A percentile compares a stretch with the other conserved stretches of the same genome.
Conservation (phyloP, 345 rosid species). For the Boechera retrofracta region DNA sequence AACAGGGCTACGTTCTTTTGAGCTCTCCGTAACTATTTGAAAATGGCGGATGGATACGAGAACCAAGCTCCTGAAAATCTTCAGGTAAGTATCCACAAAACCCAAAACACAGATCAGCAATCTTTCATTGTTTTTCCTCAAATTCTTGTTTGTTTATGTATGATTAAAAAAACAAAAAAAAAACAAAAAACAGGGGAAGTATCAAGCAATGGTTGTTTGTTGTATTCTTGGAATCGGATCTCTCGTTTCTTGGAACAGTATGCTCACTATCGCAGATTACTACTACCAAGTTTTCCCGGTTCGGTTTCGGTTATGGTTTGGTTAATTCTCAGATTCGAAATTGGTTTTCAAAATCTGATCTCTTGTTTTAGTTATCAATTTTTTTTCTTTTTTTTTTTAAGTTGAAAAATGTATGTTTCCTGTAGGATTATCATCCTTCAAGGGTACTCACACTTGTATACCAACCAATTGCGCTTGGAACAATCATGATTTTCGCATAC, state of each 20-base stretch:
- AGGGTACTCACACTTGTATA: conserved; percentile 84
- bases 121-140: conserved; percentile 7
- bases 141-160: conserved; percentile 24
- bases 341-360: neutral
- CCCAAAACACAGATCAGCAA: conserved; percentile 4
- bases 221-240: conserved; percentile 85
- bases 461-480: conserved; percentile 74
- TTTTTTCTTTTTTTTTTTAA: neutral
- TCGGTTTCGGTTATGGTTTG: conserved; percentile 28
- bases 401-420: neutral
- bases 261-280: conserved; percentile 87
- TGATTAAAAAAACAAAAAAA: neutral
- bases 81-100: conserved; percentile 37
- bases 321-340: neutral
- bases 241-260: conserved; percentile 79
- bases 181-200: conserved; percentile 59
- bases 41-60: conserved; percentile 27
- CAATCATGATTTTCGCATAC: conserved; percentile 65
- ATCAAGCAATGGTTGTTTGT: conserved; percentile 61
- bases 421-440: conserved; percentile 85
- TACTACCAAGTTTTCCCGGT: conserved; percentile 74
- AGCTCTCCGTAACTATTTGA: conserved; percentile 36
- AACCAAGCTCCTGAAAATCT: conserved; percentile 34
- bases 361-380: neutral
- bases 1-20: conserved; percentile 73